Evolutionary conservation across 495 filamentous ascomycete genomes (phyloP), one percentile per base, ranked within the genome.

Genomic region (Aspergillus funiculosus): DNA sequence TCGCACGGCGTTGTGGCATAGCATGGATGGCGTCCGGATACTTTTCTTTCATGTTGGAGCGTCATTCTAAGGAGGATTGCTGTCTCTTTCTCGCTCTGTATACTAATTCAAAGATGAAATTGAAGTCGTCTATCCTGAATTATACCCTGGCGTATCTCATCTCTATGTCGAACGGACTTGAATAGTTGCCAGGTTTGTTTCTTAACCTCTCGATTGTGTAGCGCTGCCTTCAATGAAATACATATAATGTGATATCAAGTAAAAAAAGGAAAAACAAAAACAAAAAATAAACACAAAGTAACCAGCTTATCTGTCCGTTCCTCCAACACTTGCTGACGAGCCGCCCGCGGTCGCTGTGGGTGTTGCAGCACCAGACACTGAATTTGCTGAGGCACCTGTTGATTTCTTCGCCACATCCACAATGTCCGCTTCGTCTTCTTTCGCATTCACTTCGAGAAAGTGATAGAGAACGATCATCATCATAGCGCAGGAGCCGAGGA

Each of bases 381-480:
- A 29, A 41, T 56, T 56, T 37, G 46, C 48, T 25, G 56, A 27
- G 17, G 30, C 38, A 48, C 43, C 49, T 39, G 46, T 56, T 57
- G 58, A 50, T 56, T 52, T 56, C 37, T 61, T 61, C 25, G 68
- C 30, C 10, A 54, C 30, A 18, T 52, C 20, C 13, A 53, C 30
- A 2, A 50, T 26, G 13, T 56, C 54, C n/a, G 75, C 75, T 41
- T 86, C 56, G 19, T 76, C 75, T 34, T 87, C 79, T 48, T 74
- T 68, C 25, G 89, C 80, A 63, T 98, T 98, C 73, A 96, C 80
- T 59, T 96, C 90, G 56, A 99, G 83, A 74, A 94, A 97, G 70
- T 95, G 89, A 76, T 97, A 97, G 14, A 95, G 68, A 32, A 97
- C 81, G 36, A 95, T 95, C 52, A 99, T 79, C 42, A 95, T 78